Base-by-base conservation (phyloP, 805 yeast genomes). In the Hanseniaspora singularis region DNA sequence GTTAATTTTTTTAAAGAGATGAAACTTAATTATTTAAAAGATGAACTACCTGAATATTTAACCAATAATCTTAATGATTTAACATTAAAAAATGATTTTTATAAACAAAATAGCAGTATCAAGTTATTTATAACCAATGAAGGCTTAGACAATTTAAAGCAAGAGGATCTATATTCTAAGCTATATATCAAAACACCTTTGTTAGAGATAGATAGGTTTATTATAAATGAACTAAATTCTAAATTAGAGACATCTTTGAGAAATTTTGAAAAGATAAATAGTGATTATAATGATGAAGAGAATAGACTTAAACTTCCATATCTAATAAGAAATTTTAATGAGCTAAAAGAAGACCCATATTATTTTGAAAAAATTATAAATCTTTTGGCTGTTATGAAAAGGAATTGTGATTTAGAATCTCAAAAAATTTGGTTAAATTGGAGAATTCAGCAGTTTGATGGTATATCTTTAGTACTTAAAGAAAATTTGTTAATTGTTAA, bases 371-470 rank as follows among this genome's bases (percentile, higher is more conserved):
- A 37, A 11, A 18, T 48, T 4, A 6, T 20, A 9, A 33, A 41
- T 2, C n/a, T 37, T 1, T 12, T 48, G 2, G 38, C 23, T 22
- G 40, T 70, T 11, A 61, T 77, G 36, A 74, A 75, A 54, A 71
- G 67, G 26, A 71, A 61, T 50, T 67, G 82, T 0, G 64, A 76
- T 26, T 64, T 69, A 26, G 74, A 73, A 54, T 74, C 83, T 0
- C 67, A 65, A 49, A 69, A 67, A 32, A 71, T 71, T 0, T 79
- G 84, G 83, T 74, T 73, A 52, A 71, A 69, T 41, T 79, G 85
- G 86, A 62, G 83, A 50, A 57, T 64, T 11, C 73, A 74, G 51
- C 67, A 77, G 39, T 55, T 72, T 5, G 62, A 64, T 20, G 76
- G 74, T 33, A 62, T 77, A 14, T 54, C 69, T 27, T 57, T 40